Conservation (phyloP, 2,329 filamentous ascomycete species). For the Aspergillus intermedius region DNA sequence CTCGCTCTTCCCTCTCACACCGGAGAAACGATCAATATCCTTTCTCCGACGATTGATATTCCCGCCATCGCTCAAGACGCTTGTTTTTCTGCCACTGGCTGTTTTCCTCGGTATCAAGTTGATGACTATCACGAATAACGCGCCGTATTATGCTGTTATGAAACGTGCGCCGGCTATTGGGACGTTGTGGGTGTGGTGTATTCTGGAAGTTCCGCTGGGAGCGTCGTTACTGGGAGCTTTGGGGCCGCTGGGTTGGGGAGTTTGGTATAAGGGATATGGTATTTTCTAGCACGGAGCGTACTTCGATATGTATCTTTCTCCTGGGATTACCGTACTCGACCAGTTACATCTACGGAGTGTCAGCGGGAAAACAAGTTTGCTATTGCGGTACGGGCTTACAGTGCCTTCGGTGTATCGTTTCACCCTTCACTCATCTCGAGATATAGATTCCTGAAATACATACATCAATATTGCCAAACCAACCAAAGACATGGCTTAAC, state of each 20-base stretch:
- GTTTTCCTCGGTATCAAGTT: slow-evolving; percentile 63
- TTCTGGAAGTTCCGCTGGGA: slow-evolving; percentile 73
- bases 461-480: too few species aligned
- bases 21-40: slow-evolving; percentile 18
- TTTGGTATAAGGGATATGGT: slow-evolving; percentile 50
- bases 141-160: slow-evolving; percentile 82
- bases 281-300: slow-evolving; percentile 22
- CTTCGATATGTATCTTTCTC: too few species aligned
- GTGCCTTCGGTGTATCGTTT: too few species aligned
- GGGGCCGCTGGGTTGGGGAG: slow-evolving; percentile 46
- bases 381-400: too few species aligned
- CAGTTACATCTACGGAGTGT: not conserved
- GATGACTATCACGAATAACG: slow-evolving; percentile 71
- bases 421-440: too few species aligned
- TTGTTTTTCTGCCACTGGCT: slow-evolving; percentile 29
- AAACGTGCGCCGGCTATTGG: slow-evolving; percentile 84
- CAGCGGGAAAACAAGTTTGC: too few species aligned
- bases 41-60: slow-evolving; percentile 26
- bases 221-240: slow-evolving; percentile 55
- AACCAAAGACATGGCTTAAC: too few species aligned
- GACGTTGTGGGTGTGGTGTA: slow-evolving; percentile 86
- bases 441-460: too few species aligned
- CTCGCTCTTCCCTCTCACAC: slow-evolving; percentile 20
- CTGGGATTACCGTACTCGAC: not conserved
- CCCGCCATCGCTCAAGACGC: slow-evolving; percentile 26